Evolutionary conservation across 805 yeast genomes (phyloP), one percentile per base, ranked within the genome.

Genomic region (Saturnispora dispora): DNA sequence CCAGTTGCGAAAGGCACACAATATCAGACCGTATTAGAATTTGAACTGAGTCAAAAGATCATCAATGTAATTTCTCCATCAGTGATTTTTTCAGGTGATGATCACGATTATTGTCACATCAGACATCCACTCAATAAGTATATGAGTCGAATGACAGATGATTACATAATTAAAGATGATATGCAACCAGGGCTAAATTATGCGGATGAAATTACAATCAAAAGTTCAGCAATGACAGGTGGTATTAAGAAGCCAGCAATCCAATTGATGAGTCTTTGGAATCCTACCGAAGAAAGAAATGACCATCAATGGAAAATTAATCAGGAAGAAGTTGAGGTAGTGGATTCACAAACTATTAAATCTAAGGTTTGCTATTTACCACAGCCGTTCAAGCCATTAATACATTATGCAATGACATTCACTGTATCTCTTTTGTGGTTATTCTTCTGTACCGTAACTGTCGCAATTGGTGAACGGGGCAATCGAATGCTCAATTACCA

Each of bases 41-140:
- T 76, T 30, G 76, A 74, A 2, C 60, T 84, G 4, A 71, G 91
- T 0, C 74, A 78, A 40, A 74, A 78, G 20, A 73, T 93, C 5
- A 66, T 93, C 44, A 59, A 72, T 6, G 70, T 67, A 9, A 64
- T 91, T 1, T 68, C 75, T 45, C 99, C 99, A 0, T 72, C 72
- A 15, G 65, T 82, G 10, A 74, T 86, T 4, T 87, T 89, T 61
- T 81, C 95, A 5, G 99, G 99, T 1, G 99, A 93, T 65, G 99
- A 93, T 64, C 99, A 93, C 69, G 99, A 93, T 65, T 89, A 88
- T 59, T 93, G 99, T 65, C 87, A 84, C 56, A 76, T 84, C 18
- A 68, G 68, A 13, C 97, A 90, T 63, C 57, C 60, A 10, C 45
- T 47, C 9, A 48, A 40, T 18, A 51, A 51, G 28, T 25, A 9